These are phyloP conservation scores for Taphrina sp. DNA, from an alignment of 1,139 yeast species.

Conservation along the genomic window DNA sequence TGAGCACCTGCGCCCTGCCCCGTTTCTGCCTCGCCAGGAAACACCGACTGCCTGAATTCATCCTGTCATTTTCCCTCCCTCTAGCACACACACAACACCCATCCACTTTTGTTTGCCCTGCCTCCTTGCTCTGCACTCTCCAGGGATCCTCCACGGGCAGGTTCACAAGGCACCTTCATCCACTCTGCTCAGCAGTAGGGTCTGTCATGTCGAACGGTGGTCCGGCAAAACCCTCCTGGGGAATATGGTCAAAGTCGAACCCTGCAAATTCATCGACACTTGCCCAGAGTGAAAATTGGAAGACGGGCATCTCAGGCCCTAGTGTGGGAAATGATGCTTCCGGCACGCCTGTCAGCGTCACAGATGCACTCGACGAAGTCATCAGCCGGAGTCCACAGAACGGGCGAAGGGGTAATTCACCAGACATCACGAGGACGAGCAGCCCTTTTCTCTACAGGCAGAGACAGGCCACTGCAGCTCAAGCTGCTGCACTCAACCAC, in stretches of 20 bases:
- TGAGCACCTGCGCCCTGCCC: no score
- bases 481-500: slow-evolving; percentile 24
- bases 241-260: slow-evolving; percentile 14
- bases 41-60: no score
- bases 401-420: slow-evolving; percentile 26
- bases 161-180: no score
- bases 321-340: not conserved
- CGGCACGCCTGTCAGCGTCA: slow-evolving; percentile 1
- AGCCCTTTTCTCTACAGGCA: slow-evolving; percentile 26
- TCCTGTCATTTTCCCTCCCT: no score
- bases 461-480: slow-evolving; percentile 30
- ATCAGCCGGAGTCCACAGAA: slow-evolving; percentile 28
- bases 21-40: no score
- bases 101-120: no score
- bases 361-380: slow-evolving; percentile 19
- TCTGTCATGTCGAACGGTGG: slow-evolving; percentile 22
- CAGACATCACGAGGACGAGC: slow-evolving; percentile 17
- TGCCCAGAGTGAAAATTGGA: slow-evolving; percentile 10
- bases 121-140: no score
- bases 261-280: slow-evolving; percentile 8
- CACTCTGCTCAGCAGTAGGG: no score
- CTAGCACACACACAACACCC: no score
- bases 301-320: not conserved
- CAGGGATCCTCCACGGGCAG: no score
- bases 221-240: slow-evolving; percentile 4